phyloP scores from a whole-genome alignment of 2,329 filamentous ascomycete genomes.

The Golovinomyces cichoracearum region DNA sequence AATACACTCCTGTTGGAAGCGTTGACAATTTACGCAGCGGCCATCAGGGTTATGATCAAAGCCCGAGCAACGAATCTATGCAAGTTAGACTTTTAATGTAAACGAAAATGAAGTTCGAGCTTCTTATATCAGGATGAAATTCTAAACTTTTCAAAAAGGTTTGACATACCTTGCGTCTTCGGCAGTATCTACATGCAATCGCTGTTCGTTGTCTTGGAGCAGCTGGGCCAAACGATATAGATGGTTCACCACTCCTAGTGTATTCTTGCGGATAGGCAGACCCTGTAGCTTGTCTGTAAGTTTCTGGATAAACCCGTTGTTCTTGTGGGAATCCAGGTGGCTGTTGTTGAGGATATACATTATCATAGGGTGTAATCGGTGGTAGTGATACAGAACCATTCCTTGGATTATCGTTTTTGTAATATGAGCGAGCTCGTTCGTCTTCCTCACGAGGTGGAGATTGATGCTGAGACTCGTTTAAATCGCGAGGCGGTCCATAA shows the following conservation, averaged over 20 bases:
- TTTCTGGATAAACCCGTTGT: conserved; percentile 10
- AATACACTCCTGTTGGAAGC: conserved; percentile 53
- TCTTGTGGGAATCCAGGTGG: conserved; percentile 10
- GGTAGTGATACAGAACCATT: conserved; percentile 12
- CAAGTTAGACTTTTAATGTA: conserved; percentile 4
- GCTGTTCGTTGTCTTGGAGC: conserved; percentile 33
- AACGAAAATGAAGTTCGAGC: not conserved
- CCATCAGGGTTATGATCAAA: conserved; percentile 48
- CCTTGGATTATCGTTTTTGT: conserved; percentile 10
- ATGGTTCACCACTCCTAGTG: conserved; percentile 8
- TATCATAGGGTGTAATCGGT: conserved; percentile 14
- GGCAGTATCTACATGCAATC: conserved; percentile 33
- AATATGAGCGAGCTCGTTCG: conserved; percentile 13
- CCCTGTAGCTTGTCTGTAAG: conserved; percentile 8
- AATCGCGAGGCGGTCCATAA: conserved; percentile 12
- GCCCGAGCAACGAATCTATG: conserved; percentile 48
- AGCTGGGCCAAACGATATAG: conserved; percentile 18
- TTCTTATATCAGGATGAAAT: not conserved
- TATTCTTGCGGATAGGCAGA: conserved; percentile 11
- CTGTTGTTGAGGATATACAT: conserved; percentile 6
- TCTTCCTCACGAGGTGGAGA: conserved; percentile 15
- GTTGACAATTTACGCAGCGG: conserved; percentile 44
- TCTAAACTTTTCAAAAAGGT: not conserved
- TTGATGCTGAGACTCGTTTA: conserved; percentile 10
- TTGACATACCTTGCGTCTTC: conserved; percentile 28